These are phyloP conservation scores for Mycena galopus DNA, from an alignment of 768 basidiomycete genomes.

Conservation along the genomic window DNA sequence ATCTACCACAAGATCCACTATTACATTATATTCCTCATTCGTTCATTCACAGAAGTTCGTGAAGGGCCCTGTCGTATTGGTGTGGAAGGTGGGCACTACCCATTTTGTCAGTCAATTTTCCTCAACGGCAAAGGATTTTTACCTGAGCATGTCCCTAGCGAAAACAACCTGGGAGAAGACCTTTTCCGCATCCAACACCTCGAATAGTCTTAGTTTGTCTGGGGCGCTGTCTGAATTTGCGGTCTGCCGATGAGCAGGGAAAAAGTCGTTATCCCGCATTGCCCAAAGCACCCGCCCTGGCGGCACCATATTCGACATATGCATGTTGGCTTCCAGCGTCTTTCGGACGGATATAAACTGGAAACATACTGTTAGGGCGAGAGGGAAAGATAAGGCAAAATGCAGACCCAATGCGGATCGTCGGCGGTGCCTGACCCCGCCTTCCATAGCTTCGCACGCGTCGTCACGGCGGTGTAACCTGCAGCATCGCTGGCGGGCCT, in stretches of 20 bases:
- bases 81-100: constrained; percentile 83
- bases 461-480: constrained; percentile 65
- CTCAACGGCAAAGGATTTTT: constrained; percentile 16
- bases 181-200: constrained; percentile 80
- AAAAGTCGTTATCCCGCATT: constrained; percentile 78
- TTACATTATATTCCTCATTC: constrained; percentile 1
- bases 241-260: constrained; percentile 64
- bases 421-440: constrained; percentile 64
- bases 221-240: constrained; percentile 39
- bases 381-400: neutral
- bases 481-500: constrained; percentile 60
- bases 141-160: constrained; percentile 87
- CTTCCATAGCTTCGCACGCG: constrained; percentile 71
- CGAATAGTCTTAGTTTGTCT: constrained; percentile 79
- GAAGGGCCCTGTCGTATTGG: constrained; percentile 81
- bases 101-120: neutral
- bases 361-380: neutral
- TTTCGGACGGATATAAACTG: constrained; percentile 86
- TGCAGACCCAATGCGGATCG: constrained; percentile 68
- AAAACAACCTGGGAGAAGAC: constrained; percentile 88
- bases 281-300: constrained; percentile 87
- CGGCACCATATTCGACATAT: constrained; percentile 77
- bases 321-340: constrained; percentile 90
- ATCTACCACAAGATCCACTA: too few relatives aligned
- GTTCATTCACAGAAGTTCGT: constrained; percentile 68